Percentiles rank a stretch among this genome's conserved stretches.
phyloP scores from a whole-genome alignment of 1,284 basidiomycete genomes.

The Pyrrhoderma noxium region DNA sequence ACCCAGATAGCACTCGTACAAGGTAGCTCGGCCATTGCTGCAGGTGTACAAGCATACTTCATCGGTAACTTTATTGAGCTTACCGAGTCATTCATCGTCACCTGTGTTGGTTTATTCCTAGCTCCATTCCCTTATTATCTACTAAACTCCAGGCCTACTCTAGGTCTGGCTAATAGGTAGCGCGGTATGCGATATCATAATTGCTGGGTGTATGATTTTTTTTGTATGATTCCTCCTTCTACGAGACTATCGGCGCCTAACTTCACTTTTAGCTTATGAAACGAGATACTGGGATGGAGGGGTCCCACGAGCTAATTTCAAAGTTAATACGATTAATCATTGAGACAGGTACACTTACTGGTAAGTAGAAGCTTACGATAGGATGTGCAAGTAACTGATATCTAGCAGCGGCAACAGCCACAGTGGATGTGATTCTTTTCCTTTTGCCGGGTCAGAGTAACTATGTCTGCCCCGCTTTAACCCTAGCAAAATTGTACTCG shows the following conservation, averaged over 20 bases:
- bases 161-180: slow-evolving; percentile 4
- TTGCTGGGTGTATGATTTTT: slow-evolving; percentile 2
- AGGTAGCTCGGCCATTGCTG: background rate
- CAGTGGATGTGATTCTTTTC: background rate
- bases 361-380: background rate
- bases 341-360: slow-evolving; percentile 2
- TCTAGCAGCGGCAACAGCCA: background rate
- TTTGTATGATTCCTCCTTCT: background rate
- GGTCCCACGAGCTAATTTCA: background rate
- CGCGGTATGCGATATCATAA: slow-evolving; percentile 1
- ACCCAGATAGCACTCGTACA: background rate
- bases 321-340: background rate
- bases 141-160: too few species aligned
- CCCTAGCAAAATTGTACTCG: slow-evolving; percentile 2
- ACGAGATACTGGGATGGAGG: background rate
- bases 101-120: background rate
- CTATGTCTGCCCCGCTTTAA: background rate
- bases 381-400: background rate
- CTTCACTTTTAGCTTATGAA: background rate
- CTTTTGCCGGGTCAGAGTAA: background rate
- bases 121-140: background rate
- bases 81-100: background rate
- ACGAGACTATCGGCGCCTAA: background rate
- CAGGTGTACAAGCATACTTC: background rate
- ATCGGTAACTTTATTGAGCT: background rate